phyloP scores from a whole-genome alignment of 768 basidiomycete species.

The Suillus paluster region DNA sequence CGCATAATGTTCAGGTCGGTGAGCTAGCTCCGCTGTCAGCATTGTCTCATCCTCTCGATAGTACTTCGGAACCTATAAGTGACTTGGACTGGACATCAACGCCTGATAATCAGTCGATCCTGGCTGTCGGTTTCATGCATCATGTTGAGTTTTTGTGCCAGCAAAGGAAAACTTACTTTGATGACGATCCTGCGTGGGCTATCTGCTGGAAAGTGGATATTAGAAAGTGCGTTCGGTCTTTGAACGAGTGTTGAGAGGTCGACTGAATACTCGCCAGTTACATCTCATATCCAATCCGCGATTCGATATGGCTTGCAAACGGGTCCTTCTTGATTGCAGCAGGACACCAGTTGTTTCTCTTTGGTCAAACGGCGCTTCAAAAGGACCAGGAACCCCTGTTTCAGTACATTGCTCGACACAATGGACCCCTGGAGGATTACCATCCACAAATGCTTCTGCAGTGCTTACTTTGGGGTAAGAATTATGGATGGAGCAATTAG shows the following conservation, averaged over 20 bases:
- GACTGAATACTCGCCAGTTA: constrained; percentile 48
- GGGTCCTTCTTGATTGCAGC: constrained; percentile 83
- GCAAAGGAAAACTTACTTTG: constrained; percentile 91
- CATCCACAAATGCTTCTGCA: constrained; percentile 94
- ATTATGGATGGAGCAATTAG: not conserved
- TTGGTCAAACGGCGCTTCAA: constrained; percentile 50
- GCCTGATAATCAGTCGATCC: constrained; percentile 85
- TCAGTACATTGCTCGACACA: constrained; percentile 79
- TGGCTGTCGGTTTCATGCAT: constrained; percentile 85
- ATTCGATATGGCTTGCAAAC: constrained; percentile 90
- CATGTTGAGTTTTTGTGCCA: constrained; percentile 89
- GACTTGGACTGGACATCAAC: constrained; percentile 96
- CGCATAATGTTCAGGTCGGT: constrained; percentile 61
- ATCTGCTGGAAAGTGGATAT: constrained; percentile 73
- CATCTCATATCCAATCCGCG: constrained; percentile 77
- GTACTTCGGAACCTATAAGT: constrained; percentile 59
- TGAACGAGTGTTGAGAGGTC: not conserved
- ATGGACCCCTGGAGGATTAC: constrained; percentile 88
- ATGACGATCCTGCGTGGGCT: constrained; percentile 79
- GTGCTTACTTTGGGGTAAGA: constrained; percentile 88
- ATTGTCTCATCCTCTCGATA: constrained; percentile 8
- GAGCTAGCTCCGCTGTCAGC: constrained; percentile 5
- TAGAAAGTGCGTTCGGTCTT: constrained; percentile 52
- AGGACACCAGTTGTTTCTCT: constrained; percentile 84
- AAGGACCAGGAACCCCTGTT: constrained; percentile 51